Base-by-base conservation (phyloP, 2,329 filamentous ascomycete species). In the Aureobasidium sp. region DNA sequence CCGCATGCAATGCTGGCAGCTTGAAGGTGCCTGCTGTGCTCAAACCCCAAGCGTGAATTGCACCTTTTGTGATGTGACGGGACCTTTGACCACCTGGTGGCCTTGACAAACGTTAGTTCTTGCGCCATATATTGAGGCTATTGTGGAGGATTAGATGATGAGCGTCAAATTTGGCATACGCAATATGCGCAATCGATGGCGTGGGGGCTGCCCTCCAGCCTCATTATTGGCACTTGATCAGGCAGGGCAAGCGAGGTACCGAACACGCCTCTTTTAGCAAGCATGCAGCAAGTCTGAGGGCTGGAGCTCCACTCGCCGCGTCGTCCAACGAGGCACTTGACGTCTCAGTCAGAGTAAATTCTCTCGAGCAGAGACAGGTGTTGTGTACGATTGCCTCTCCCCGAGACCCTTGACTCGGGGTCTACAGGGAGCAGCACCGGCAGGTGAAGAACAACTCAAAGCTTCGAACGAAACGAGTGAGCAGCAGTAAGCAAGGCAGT, bases 221-320 rank as follows among this genome's bases (percentile, higher is more conserved):
- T 42, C 47, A 50, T 60, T 50, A 50, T 60, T 50, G 45, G 47
- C 29, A 45, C 53, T 57, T 57, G 40, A 49, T 52, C 4, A 52
- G 19, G 57, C 57, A 52, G 47, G 57, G 35, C 57, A 60, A 60
- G 57, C 57, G 57, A 60, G 47, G 57, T 52, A 60, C 35, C 42
- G 56, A 39, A 50, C 33, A 31, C 19, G 24, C 56, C 45, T 11
- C 45, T 50, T 45, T 58, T 31, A 35, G 37, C 14, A n/a, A 35
- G 27, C 33, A 49, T 39, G 33, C 35, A 12, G 19, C 56, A 24
- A 15, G 33, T 49, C 44, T 49, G 44, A 22, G 17, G 33, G 14
- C 44, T 40, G 56, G 17, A 49, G 29, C 33, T 58, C 42, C 54
- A 58, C 44, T 59, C 35, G 42, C 5, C 44, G 27, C 14, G n/a